Evolutionary conservation across 306 rosid species (phyloP).

Genomic region (Cicer pinnatifidum): DNA sequence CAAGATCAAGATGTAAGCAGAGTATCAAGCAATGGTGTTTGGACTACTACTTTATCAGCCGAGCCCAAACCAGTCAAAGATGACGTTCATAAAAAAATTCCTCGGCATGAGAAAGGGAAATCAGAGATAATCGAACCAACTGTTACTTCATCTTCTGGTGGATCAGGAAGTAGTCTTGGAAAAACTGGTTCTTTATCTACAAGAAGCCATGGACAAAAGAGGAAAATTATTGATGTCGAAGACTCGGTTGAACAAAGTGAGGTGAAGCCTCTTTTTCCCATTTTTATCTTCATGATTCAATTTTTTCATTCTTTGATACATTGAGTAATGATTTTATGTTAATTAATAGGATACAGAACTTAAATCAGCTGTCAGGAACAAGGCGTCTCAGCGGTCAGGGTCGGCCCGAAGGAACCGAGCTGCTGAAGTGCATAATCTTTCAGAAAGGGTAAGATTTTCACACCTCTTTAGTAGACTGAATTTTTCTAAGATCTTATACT

Average conservation of each 20-base stretch:
- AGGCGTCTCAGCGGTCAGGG: conserved; percentile 59
- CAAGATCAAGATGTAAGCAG: conserved; percentile 59
- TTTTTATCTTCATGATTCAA: conserved; percentile 17
- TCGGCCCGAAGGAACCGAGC: conserved; percentile 77
- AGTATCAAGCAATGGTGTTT: conserved; percentile 60
- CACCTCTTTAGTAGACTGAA: conserved; percentile 13
- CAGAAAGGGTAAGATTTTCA: conserved; percentile 73
- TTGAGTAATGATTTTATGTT: conserved; percentile 28
- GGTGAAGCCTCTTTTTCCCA: conserved; percentile 50
- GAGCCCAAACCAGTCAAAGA: conserved; percentile 48
- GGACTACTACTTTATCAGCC: conserved; percentile 57
- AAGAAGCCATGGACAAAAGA: conserved; percentile 64
- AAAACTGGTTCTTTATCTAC: conserved; percentile 64
- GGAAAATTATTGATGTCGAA: conserved; percentile 71
- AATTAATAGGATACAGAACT: conserved; percentile 67
- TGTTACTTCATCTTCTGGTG: conserved; percentile 74
- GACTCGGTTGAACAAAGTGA: conserved; percentile 83
- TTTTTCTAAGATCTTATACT: conserved; percentile 1
- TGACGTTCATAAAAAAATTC: conserved; percentile 48
- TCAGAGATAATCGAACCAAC: conserved; percentile 64
- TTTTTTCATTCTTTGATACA: not conserved
- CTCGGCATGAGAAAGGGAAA: conserved; percentile 56
- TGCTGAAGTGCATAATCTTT: conserved; percentile 90
- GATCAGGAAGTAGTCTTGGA: conserved; percentile 79
- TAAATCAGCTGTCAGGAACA: conserved; percentile 66